Conservation (phyloP, 805 yeast genomes). For the Jamesozyma piceae region DNA sequence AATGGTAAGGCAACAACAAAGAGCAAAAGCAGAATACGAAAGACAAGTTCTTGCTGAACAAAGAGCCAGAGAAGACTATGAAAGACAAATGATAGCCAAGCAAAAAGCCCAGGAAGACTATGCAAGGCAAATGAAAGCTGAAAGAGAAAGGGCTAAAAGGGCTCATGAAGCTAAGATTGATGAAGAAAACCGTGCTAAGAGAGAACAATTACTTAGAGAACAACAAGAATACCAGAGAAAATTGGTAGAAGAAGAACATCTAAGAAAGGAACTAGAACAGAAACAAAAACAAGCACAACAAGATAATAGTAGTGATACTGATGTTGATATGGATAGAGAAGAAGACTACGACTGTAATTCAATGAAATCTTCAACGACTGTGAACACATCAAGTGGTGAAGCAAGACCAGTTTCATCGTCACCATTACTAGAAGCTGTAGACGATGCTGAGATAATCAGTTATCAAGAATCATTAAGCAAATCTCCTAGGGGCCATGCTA, state of each 20-base stretch:
- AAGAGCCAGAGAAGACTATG: slow-evolving; percentile 4
- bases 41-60: slow-evolving; percentile 1
- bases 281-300: neutral
- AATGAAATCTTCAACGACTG: neutral
- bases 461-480: slow-evolving; percentile 18
- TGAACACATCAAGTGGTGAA: slow-evolving; percentile 1
- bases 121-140: neutral
- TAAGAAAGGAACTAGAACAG: slow-evolving; percentile 2
- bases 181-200: slow-evolving; percentile 2
- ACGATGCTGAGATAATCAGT: slow-evolving; percentile 27
- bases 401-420: too few species aligned
- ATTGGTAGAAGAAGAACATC: slow-evolving; percentile 10
- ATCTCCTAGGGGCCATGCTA: slow-evolving; percentile 21
- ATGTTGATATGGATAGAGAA: neutral
- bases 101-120: slow-evolving; percentile 2
- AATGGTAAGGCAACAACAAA: neutral
- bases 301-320: neutral
- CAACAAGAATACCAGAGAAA: slow-evolving; percentile 9
- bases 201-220: slow-evolving; percentile 4
- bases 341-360: neutral
- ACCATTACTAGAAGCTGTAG: slow-evolving; percentile 27
- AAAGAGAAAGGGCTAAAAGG: neutral
- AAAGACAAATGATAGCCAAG: slow-evolving; percentile 1
- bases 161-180: neutral
- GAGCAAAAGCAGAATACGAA: slow-evolving; percentile 2